phyloP scores from a whole-genome alignment of 805 yeast species.

The Cephaloascus albidus region DNA sequence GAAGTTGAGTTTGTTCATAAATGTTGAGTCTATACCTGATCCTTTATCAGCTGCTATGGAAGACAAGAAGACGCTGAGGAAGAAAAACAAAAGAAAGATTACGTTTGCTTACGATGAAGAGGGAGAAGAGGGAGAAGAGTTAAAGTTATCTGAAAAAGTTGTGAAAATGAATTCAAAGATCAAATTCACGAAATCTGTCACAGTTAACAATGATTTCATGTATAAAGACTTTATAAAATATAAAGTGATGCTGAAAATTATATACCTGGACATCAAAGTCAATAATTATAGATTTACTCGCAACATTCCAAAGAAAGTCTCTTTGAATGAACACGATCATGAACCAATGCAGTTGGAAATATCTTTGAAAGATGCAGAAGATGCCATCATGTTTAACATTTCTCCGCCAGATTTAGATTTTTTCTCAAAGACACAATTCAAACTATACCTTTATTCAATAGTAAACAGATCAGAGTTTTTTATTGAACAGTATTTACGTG shows the following conservation, averaged over 20 bases:
- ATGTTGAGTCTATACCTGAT: neutral
- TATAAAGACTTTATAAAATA: neutral
- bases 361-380: neutral
- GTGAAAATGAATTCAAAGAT: neutral
- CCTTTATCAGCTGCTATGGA: neutral
- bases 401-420: neutral
- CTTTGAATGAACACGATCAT: no score
- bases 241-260: neutral
- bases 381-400: neutral
- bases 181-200: neutral
- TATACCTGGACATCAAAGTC: no score
- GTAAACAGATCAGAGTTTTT: neutral
- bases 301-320: no score
- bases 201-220: neutral
- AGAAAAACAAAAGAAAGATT: conserved; percentile 6
- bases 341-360: no score
- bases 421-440: neutral
- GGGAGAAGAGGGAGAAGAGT: neutral
- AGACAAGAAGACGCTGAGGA: no score
- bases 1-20: neutral
- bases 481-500: neutral
- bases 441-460: neutral
- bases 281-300: no score
- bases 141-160: neutral
- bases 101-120: conserved; percentile 7